Evolutionary conservation across 352 stramenopile species (phyloP), one percentile per base, ranked within the genome.

Genomic region (Phytophthora pluvialis): DNA sequence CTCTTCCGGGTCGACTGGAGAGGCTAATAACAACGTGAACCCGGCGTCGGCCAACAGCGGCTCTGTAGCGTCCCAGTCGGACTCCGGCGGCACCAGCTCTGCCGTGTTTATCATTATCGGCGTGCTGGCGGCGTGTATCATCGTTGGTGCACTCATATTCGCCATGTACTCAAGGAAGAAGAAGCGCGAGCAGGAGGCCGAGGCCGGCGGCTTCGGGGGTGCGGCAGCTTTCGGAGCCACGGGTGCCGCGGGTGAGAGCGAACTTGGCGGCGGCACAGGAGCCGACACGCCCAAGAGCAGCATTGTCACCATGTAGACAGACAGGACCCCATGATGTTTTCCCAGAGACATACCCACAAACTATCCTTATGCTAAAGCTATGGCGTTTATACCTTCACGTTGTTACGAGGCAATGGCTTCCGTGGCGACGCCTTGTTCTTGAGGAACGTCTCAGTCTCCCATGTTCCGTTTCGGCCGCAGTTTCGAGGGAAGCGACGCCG

Each of bases 271-370:
- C 10, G 58, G 45, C 9, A 73, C 66, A 40, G 73, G 78, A 18
- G 73, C 77, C 5, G 71, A 85, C 25, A 94, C 85, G 13, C 85
- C 85, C 35, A 94, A 92, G 75, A 66, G 76, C 43, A 87, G 80
- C 47, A 94, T 94, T 47, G 83, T 92, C 38, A 89, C 78, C 33
- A 90, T 94, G 85, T 94, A 90, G 70, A 60, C 54, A 64, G 54
- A 46, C 38, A 48, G 45, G 47, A 52, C 15, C 38, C 40, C 7
- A 56, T 28, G 54, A 53, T 58, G 46, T 72, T 53, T 67, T 38
- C 13, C 3, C n/a, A 51, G 18, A 60, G 35, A 71, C 53, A 64
- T 65, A 67, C 51, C 26, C 63, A 69, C 56, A 60, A 73, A 53
- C 53, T 76, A 76, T 76, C 42, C 35, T 67, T 76, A 72, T 76